Evolutionary conservation across 495 filamentous ascomycete species (phyloP), one percentile per base, ranked within the genome.

Genomic region (Cladorrhinum samala): DNA sequence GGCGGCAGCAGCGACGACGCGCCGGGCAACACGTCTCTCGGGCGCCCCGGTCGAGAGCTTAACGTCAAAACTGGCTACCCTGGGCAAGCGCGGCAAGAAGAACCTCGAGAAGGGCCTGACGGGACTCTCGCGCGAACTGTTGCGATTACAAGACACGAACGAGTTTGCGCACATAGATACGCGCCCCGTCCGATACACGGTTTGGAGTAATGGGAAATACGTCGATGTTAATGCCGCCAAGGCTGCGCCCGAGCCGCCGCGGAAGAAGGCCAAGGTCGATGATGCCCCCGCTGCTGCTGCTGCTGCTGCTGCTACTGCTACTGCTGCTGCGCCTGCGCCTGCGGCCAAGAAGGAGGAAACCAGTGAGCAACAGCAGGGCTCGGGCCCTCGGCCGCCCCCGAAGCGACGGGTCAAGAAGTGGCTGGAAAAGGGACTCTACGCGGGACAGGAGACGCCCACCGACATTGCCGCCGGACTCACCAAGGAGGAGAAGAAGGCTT

Each of bases 361-460:
- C 53, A 14, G 20, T 23, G n/a, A 20, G 4, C 14, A 33, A 25
- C 21, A 24, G n/a, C 16, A 20, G 20, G 45, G 30, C 2, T n/a
- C 24, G 13, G 60, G 33, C 58, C 72, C 72, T 46, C 61, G 71
- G n/a, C 57, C 59, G 2, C 39, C 58, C 11, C 77, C 71, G 49
- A 71, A 69, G 54, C 68, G 70, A 54, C 70, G 78, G 44, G 67
- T 72, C 36, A 94, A 91, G 75, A 76, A 81, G 36, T 96, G 88
- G 84, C 64, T 91, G 46, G 71, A 77, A 50, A 85, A 89, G 61
- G 92, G 92, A 2, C 69, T 98, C n/a, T 98, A 94, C 62, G 81
- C 89, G 3, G 93, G 92, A 16, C 93, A 96, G 62, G 79, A 87
- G 27, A 52, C 64, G 4, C 77, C 78, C 0, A 55, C 78, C 2